Evolutionary conservation across 1,284 basidiomycete species (phyloP), one percentile per base, ranked within the genome.

Genomic region (Clitocybe nebularis): DNA sequence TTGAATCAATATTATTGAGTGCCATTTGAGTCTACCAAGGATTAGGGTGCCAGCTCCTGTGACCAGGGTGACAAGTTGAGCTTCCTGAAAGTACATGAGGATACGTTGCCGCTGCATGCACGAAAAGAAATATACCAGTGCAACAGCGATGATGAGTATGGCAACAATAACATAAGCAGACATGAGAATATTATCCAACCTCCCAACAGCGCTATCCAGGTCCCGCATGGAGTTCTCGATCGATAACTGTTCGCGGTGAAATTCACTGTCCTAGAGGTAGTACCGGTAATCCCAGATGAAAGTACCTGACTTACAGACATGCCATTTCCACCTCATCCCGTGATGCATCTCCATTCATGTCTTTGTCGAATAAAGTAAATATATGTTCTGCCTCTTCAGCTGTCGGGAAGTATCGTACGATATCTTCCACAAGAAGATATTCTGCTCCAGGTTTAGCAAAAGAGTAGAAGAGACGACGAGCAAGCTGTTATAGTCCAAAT

Each of bases 221-320:
- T 95, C 92, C 28, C 83, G 77, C 90, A 97, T 92, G 8, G 86
- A 90, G 55, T 86, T 83, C 50, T 90, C 84, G 41, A 96, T 78
- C 4, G 86, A 83, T 28, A 93, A 65, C 48, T 93, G 81, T 56
- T 95, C 93, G 22, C 89, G 79, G 60, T 94, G 91, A 45, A 91
- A 77, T 41, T 90, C 83, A 61, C 80, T 83, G 46, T 38, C 34
- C 8, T 28, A 45, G 37, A 25, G 11, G 25, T 30, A 14, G 32
- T 30, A 20, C 11, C 16, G n/a, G 17, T 9, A 5, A 13, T 25
- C 8, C 28, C 16, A 4, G 10, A 37, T 30, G 45, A 40, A 44
- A 35, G 21, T 46, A 30, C 35, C 42, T 5, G 23, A 58, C 64
- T 51, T 45, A 81, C 73, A 90, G 68, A 62, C 88, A 84, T 10